A percentile compares a stretch with the other conserved stretches of the same genome.
Evolutionary conservation across 1,284 basidiomycete species (phyloP).

Genomic region (Xerocomus minutiporus): DNA sequence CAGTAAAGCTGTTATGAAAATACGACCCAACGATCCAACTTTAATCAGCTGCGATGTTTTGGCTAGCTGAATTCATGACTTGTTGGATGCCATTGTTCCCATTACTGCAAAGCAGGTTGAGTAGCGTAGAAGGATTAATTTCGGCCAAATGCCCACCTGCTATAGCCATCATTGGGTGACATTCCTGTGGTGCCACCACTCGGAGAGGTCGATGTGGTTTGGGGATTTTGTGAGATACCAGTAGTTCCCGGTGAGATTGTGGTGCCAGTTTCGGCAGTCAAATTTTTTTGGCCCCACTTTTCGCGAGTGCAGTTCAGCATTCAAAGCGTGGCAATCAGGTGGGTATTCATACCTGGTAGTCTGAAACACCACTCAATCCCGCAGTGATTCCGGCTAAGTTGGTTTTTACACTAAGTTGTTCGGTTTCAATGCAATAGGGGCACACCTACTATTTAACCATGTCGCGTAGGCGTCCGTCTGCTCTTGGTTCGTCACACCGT

Average conservation of each 20-base stretch:
- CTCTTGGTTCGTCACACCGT: conserved; percentile 49
- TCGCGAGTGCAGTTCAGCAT: conserved; percentile 9
- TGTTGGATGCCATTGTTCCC: conserved; percentile 23
- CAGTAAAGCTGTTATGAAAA: background rate
- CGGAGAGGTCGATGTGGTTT: conserved; percentile 33
- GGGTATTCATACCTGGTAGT: conserved; percentile 50
- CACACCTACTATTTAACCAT: conserved; percentile 46
- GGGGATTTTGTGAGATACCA: conserved; percentile 29
- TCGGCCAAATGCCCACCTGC: conserved; percentile 23
- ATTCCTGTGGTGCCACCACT: conserved; percentile 37
- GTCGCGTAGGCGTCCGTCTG: conserved; percentile 47
- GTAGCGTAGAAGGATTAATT: background rate
- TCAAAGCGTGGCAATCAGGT: background rate
- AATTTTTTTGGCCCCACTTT: conserved; percentile 51
- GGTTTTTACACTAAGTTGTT: conserved; percentile 4
- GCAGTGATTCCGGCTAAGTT: conserved; percentile 38
- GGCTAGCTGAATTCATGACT: conserved; percentile 21
- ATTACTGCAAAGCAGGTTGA: conserved; percentile 14
- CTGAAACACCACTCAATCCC: conserved; percentile 48
- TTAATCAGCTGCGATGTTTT: conserved; percentile 27
- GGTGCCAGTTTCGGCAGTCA: conserved; percentile 43
- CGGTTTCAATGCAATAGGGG: background rate
- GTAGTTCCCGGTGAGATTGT: conserved; percentile 33
- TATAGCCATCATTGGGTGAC: conserved; percentile 66
- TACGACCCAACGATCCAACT: background rate